A percentile compares a stretch with the other conserved stretches of the same genome.
Conservation (phyloP, 1,139 yeast species). For the Fermentozyma sake region DNA sequence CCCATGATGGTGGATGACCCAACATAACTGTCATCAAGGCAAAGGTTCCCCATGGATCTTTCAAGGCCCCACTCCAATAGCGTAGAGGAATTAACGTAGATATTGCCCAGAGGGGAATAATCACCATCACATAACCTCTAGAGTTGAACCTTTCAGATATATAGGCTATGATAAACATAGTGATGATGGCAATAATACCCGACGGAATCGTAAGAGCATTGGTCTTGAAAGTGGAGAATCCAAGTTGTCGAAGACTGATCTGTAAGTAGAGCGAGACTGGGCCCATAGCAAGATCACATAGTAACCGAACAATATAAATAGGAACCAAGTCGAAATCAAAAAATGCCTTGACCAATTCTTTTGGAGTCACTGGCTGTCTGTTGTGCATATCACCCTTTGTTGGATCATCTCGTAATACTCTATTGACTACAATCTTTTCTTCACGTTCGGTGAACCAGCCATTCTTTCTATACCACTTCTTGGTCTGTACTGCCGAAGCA, state of each 20-base stretch:
- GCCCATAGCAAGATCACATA: slow-evolving; percentile 38
- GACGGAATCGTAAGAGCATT: slow-evolving; percentile 55
- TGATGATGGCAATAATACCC: slow-evolving; percentile 31
- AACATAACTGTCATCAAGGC: slow-evolving; percentile 15
- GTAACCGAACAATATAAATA: slow-evolving; percentile 46
- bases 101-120: slow-evolving; percentile 17
- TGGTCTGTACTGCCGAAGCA: slow-evolving; percentile 55
- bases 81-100: slow-evolving; percentile 14
- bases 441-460: slow-evolving; percentile 67
- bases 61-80: slow-evolving; percentile 17
- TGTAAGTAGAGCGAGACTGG: slow-evolving; percentile 50
- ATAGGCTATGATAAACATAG: slow-evolving; percentile 36
- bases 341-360: slow-evolving; percentile 35
- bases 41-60: slow-evolving; percentile 18
- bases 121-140: slow-evolving; percentile 20
- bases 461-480: slow-evolving; percentile 42
- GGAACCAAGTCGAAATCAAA: slow-evolving; percentile 55
- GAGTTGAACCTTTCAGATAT: slow-evolving; percentile 36
- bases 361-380: slow-evolving; percentile 47
- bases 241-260: slow-evolving; percentile 46
- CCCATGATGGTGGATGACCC: slow-evolving; percentile 17
- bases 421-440: slow-evolving; percentile 57
- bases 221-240: slow-evolving; percentile 52
- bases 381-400: slow-evolving; percentile 67
- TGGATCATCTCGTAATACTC: slow-evolving; percentile 65